Evolutionary conservation across 2,329 filamentous ascomycete species (phyloP).

Genomic region (Trichoderma brevicompactum): DNA sequence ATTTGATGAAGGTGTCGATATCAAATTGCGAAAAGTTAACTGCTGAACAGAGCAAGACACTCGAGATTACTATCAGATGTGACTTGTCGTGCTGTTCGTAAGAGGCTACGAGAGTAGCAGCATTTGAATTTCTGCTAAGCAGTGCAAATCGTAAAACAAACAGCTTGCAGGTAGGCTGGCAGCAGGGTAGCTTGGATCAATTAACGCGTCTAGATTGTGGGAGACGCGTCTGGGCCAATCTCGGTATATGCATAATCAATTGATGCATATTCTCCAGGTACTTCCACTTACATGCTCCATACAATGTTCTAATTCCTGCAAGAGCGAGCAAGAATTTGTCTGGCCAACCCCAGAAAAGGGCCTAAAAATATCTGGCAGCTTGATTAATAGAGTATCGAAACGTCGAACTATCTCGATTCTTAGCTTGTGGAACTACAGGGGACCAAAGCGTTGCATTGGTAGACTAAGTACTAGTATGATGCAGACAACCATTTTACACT

Average conservation of each 20-base stretch:
- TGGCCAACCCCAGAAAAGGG: no score
- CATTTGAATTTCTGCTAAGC: background rate
- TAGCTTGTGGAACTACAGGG: no score
- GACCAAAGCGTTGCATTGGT: no score
- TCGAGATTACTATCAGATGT: background rate
- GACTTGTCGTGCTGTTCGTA: background rate
- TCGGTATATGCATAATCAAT: conserved; percentile 24
- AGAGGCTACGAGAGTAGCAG: background rate
- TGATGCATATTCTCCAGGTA: conserved; percentile 5
- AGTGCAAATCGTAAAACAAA: background rate
- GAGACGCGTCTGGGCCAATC: conserved; percentile 37
- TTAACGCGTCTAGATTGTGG: conserved; percentile 37
- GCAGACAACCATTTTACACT: no score
- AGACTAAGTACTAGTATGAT: no score
- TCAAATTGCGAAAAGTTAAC: background rate
- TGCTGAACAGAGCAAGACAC: background rate
- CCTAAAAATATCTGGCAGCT: no score
- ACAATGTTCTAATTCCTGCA: no score
- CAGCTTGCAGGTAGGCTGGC: background rate
- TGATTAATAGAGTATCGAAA: no score
- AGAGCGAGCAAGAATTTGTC: no score
- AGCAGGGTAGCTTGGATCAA: conserved; percentile 26
- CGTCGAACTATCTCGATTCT: no score
- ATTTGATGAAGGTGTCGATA: conserved; percentile 35
- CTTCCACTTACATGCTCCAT: background rate